These are phyloP conservation scores for Gomphus sp. DNA, from an alignment of 1,284 basidiomycete species.

Conservation along the genomic window DNA sequence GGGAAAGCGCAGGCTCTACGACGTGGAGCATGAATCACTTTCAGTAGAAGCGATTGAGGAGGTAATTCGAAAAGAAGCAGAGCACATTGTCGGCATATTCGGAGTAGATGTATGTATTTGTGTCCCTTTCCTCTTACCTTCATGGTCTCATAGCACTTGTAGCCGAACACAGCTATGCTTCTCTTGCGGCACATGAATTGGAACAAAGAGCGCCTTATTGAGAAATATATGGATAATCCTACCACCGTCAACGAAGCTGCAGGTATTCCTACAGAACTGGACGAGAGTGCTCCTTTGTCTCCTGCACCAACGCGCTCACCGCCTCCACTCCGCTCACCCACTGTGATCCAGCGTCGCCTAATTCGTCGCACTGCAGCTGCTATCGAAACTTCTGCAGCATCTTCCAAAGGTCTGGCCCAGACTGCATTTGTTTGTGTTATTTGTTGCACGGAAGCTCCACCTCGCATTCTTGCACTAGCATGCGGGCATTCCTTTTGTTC, in stretches of 20 bases:
- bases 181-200: slow-evolving; percentile 83
- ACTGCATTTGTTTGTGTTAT: slow-evolving; percentile 73
- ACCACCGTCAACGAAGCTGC: slow-evolving; percentile 61
- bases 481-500: slow-evolving; percentile 83
- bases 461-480: slow-evolving; percentile 52
- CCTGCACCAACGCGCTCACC: slow-evolving; percentile 22
- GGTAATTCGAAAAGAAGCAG: slow-evolving; percentile 69
- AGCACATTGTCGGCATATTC: slow-evolving; percentile 79
- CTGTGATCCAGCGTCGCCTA: slow-evolving; percentile 22
- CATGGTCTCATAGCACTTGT: slow-evolving; percentile 9
- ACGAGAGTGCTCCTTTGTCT: slow-evolving; percentile 17
- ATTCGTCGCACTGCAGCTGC: slow-evolving; percentile 31
- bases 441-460: slow-evolving; percentile 76
- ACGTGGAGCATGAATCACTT: slow-evolving; percentile 73
- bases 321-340: slow-evolving; percentile 21
- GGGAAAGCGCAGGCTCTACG: slow-evolving; percentile 58
- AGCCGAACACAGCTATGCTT: slow-evolving; percentile 54
- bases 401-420: neutral
- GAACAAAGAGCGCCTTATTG: slow-evolving; percentile 96
- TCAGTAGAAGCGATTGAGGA: slow-evolving; percentile 64
- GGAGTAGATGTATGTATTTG: slow-evolving; percentile 68
- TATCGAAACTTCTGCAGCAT: neutral
- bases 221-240: slow-evolving; percentile 90
- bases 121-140: slow-evolving; percentile 8
- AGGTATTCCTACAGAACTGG: slow-evolving; percentile 38